Evolutionary conservation across 805 yeast genomes (phyloP).

Genomic region (Wickerhamomyces mucosus): DNA sequence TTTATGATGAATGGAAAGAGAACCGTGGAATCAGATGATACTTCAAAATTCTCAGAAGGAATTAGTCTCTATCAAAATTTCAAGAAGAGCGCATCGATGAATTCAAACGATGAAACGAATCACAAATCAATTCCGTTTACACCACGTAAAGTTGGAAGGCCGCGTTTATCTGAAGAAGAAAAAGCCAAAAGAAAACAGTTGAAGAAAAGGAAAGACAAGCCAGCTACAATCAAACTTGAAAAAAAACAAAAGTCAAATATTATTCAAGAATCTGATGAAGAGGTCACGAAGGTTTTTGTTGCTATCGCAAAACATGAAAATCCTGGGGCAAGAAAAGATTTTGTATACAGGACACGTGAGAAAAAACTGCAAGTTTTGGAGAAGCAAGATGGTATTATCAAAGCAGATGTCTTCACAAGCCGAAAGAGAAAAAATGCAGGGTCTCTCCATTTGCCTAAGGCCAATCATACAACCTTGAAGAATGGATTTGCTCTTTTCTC

Average conservation of each 20-base stretch:
- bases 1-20: too few relatives aligned
- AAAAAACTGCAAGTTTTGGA: slow-evolving; percentile 1
- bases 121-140: too few relatives aligned
- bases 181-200: not conserved
- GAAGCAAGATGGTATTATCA: slow-evolving; percentile 4
- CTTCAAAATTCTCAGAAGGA: too few relatives aligned
- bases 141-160: not conserved
- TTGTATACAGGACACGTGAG: slow-evolving; percentile 3
- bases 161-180: not conserved
- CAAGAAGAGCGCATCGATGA: too few relatives aligned
- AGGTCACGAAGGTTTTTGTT: slow-evolving; percentile 1
- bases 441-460: slow-evolving; percentile 7
- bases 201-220: not conserved
- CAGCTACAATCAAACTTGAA: not conserved
- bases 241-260: not conserved
- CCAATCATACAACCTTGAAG: slow-evolving; percentile 21
- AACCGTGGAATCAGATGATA: too few relatives aligned
- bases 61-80: too few relatives aligned
- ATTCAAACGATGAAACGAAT: too few relatives aligned
- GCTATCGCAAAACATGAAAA: slow-evolving; percentile 3
- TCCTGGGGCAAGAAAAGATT: slow-evolving; percentile 2
- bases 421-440: slow-evolving; percentile 22
- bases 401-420: slow-evolving; percentile 19
- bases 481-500: slow-evolving; percentile 25
- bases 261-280: slow-evolving; percentile 1